Conservation (phyloP, 495 filamentous ascomycete genomes). For the Pseudomonodictys pantanalensis region DNA sequence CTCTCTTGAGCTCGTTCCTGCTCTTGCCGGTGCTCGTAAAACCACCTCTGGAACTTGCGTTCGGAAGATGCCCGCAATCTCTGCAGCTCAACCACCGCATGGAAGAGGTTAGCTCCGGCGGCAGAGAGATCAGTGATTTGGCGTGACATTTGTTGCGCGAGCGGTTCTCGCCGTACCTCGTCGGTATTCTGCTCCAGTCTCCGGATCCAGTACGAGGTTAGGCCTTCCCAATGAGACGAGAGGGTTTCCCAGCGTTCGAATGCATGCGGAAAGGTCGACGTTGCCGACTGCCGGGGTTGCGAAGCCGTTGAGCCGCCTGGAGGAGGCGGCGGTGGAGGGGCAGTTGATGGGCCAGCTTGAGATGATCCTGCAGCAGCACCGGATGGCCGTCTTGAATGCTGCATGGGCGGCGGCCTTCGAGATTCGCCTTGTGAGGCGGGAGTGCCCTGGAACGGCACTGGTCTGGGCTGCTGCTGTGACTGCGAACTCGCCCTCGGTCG, state of each 20-base stretch:
- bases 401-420: constrained; percentile 27
- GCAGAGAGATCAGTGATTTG: constrained; percentile 95
- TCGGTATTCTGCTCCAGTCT: constrained; percentile 84
- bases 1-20: constrained; percentile 81
- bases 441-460: no score
- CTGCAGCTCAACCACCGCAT: constrained; percentile 94
- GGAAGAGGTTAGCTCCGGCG: constrained; percentile 94
- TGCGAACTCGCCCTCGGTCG: constrained; percentile 30
- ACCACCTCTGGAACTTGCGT: constrained; percentile 97
- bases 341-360: constrained; percentile 14
- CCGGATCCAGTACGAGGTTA: constrained; percentile 96
- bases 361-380: constrained; percentile 13
- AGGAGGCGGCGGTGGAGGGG: constrained; percentile 13
- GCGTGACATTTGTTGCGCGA: constrained; percentile 82
- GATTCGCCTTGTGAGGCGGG: no score
- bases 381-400: constrained; percentile 25
- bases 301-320: constrained; percentile 9
- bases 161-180: constrained; percentile 74
- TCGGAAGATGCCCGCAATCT: constrained; percentile 93
- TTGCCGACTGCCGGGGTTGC: constrained; percentile 23
- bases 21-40: constrained; percentile 87
- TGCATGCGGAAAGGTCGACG: constrained; percentile 80
- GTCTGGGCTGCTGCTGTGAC: constrained; percentile 35
- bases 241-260: constrained; percentile 97
- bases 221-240: constrained; percentile 96